phyloP scores from a whole-genome alignment of 306 rosid species.

The Lathyrus aphaca region DNA sequence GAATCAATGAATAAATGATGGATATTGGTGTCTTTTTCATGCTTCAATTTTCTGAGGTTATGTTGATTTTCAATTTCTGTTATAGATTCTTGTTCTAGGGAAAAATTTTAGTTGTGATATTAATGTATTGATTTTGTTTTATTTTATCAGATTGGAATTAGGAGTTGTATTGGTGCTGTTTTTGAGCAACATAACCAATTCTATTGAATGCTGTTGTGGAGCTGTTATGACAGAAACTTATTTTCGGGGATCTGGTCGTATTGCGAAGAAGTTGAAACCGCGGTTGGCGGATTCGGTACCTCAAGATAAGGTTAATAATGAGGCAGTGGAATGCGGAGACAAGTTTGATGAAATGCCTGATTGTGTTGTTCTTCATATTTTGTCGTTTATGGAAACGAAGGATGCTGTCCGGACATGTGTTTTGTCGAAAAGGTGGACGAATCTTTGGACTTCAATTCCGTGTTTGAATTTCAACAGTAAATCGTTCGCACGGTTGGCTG shows the following conservation, averaged over 20 bases:
- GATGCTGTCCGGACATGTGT: conserved; percentile 46
- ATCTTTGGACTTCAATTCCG: conserved; percentile 48
- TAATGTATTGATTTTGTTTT: conserved; percentile 1
- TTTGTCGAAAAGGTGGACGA: conserved; percentile 50
- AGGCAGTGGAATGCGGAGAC: conserved; percentile 38
- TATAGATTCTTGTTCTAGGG: background rate
- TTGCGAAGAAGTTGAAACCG: conserved; percentile 37
- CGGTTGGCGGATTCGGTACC: conserved; percentile 17
- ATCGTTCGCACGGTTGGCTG: conserved; percentile 47
- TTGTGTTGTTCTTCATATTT: conserved; percentile 44
- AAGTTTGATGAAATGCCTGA: conserved; percentile 43
- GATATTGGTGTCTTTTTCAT: background rate
- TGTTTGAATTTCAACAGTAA: conserved; percentile 51
- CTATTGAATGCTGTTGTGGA: conserved; percentile 26
- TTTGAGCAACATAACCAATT: background rate
- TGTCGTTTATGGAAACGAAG: conserved; percentile 55
- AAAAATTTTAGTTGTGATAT: background rate
- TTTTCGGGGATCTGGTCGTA: conserved; percentile 34
- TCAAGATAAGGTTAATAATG: conserved; percentile 33
- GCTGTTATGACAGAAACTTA: conserved; percentile 14
- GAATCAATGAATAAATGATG: background rate
- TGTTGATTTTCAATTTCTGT: conserved; percentile 1
- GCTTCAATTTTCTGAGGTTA: background rate
- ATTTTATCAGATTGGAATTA: conserved; percentile 5
- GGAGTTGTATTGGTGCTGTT: background rate